Evolutionary conservation across 441 rosid genomes (phyloP), one percentile per base, ranked within the genome.

Genomic region (Brassica hybrid): DNA sequence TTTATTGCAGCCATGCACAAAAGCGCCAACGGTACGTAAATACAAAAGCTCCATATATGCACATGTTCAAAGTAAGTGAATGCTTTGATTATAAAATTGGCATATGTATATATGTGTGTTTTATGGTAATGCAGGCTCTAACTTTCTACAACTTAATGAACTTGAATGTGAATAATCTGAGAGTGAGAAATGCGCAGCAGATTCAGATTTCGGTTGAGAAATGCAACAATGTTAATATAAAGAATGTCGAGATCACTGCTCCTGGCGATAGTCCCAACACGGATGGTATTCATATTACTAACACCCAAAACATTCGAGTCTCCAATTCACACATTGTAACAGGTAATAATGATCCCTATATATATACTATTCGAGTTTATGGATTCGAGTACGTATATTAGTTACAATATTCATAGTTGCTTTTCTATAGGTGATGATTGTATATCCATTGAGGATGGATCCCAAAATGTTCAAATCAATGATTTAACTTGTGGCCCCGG

Each of bases 401-500:
- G 27, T 21, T 60, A 57, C 10, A 13, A 34, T 65, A 2, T 30
- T 65, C 1, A 38, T 17, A 41, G 27, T 58, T 16, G 23, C 23
- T 66, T 52, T 32, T 27, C 17, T 65, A 43, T 71, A 93, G 97
- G 98, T 57, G 98, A 94, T 76, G 97, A 94, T 80, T 94, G 97
- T 64, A 86, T 94, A 72, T 92, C 97, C 13, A 89, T 92, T 60
- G 97, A 85, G 25, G 85, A 83, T 60, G 97, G 92, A 34, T 88
- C 97, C 2, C 71, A 90, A 68, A 82, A 88, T 78, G 91, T 94
- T 66, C 73, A 84, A 67, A 91, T 86, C 10, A 69, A 23, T 66
- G 77, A 79, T 79, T 76, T 90, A 67, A 85, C 84, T 7, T 94
- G 97, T 57, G 97, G 98, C 36, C 97, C 97, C 1, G 97, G 98